A percentile compares a stretch with the other conserved stretches of the same genome.
Evolutionary conservation across 176 grass and related monocot species (phyloP).

Genomic region (Echinochloa phyllopogon): DNA sequence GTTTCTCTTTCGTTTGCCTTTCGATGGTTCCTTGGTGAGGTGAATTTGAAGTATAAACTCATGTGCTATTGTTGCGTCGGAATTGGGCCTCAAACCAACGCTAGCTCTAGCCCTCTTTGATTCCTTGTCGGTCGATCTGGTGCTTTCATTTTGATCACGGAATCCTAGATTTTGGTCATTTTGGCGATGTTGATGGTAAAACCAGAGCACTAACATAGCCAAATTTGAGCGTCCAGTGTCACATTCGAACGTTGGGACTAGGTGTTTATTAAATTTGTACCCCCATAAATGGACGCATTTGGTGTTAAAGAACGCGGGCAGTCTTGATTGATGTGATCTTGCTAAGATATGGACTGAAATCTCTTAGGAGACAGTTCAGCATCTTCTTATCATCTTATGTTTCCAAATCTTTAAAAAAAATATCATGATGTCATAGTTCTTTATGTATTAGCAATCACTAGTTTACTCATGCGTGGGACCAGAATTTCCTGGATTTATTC

Average conservation of each 20-base stretch:
- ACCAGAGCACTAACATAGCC: not conserved
- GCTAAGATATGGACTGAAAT: not conserved
- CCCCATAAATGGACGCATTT: not conserved
- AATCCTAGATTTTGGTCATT: not conserved
- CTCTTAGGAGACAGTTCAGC: not conserved
- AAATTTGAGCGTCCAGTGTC: not conserved
- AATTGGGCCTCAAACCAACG: not conserved
- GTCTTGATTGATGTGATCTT: constrained; percentile 5
- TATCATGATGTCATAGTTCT: not conserved
- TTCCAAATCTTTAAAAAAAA: not conserved
- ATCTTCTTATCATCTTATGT: not conserved
- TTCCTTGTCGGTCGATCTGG: not conserved
- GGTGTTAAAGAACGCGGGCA: not conserved
- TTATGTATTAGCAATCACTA: not conserved
- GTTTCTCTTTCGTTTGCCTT: not conserved
- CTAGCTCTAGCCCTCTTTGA: not conserved
- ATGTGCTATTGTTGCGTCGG: not conserved
- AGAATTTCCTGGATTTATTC: not conserved
- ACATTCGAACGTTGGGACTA: not conserved
- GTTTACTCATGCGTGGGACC: not conserved
- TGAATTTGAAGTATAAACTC: not conserved
- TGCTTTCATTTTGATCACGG: not conserved
- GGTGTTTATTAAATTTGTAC: not conserved
- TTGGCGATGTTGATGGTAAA: not conserved
- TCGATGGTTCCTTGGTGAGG: not conserved